Evolutionary conservation across 2,329 filamentous ascomycete species (phyloP).

Genomic region (Rutstroemia sp.): DNA sequence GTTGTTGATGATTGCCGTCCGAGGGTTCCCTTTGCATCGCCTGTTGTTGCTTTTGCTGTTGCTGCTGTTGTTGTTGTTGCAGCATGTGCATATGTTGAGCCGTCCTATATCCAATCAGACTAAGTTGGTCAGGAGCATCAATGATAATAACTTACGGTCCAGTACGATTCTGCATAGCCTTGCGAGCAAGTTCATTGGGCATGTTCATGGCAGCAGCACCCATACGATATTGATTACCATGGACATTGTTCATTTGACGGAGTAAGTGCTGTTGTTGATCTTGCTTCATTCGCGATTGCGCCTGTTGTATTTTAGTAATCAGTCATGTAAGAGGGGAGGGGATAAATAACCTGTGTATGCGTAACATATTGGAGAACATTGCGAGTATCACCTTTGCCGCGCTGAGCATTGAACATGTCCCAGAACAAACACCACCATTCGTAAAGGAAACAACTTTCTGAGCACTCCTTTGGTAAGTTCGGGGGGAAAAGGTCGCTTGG

Average conservation of each 20-base stretch:
- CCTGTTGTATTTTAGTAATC: constrained; percentile 34
- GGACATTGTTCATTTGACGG: constrained; percentile 52
- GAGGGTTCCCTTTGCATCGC: constrained; percentile 86
- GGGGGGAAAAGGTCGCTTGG: constrained; percentile 75
- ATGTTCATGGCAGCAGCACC: constrained; percentile 53
- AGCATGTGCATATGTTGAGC: constrained; percentile 64
- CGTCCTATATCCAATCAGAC: constrained; percentile 13
- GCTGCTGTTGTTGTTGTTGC: constrained; percentile 56
- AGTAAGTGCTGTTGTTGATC: constrained; percentile 71
- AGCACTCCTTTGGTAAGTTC: constrained; percentile 55
- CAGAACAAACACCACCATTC: constrained; percentile 98
- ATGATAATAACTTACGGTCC: constrained; percentile 49
- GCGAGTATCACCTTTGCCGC: constrained; percentile 54
- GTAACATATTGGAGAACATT: constrained; percentile 69
- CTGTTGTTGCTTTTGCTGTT: constrained; percentile 67
- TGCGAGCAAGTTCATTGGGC: constrained; percentile 56
- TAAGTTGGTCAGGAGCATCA: neutral
- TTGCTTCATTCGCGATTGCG: constrained; percentile 66
- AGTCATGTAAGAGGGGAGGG: constrained; percentile 5
- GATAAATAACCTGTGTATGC: constrained; percentile 67
- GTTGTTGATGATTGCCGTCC: constrained; percentile 61
- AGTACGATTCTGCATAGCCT: constrained; percentile 65
- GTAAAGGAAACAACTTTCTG: constrained; percentile 78
- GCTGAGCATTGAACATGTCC: constrained; percentile 86
- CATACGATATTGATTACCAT: constrained; percentile 47